Conservation (phyloP, 768 basidiomycete genomes). For the Leccinum truebloodii region DNA sequence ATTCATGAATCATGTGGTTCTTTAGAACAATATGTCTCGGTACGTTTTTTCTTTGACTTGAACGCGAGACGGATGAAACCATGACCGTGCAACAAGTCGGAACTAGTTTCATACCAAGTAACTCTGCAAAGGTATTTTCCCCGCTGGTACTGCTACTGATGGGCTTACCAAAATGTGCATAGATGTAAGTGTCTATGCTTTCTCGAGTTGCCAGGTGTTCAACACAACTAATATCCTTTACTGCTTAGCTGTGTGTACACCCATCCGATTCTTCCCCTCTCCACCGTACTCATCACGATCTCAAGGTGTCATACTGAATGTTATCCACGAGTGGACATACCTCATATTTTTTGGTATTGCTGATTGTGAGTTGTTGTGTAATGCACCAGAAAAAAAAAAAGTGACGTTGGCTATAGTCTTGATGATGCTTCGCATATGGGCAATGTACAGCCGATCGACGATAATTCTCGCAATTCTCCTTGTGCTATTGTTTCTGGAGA, state of each 20-base stretch:
- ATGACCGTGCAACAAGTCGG: not conserved
- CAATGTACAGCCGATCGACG: not conserved
- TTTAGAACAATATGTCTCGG: not conserved
- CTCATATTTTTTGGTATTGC: not conserved
- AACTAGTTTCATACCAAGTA: too few relatives aligned
- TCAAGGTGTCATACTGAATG: not conserved
- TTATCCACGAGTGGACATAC: not conserved
- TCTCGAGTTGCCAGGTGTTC: not conserved
- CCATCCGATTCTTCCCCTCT: not conserved
- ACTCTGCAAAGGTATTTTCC: not conserved
- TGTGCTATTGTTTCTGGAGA: not conserved
- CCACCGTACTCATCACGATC: not conserved
- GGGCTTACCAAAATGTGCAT: not conserved
- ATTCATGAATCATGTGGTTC: not conserved
- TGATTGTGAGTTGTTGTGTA: not conserved
- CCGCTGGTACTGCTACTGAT: not conserved
- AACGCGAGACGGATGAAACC: not conserved
- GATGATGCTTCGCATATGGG: constrained; percentile 2
- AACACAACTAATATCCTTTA: not conserved
- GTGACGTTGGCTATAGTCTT: not conserved
- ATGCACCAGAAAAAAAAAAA: not conserved
- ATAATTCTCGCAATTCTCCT: not conserved
- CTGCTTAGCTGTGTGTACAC: not conserved
- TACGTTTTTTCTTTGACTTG: not conserved
- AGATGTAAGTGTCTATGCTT: not conserved